A percentile compares a stretch with the other conserved stretches of the same genome.
These are phyloP conservation scores for Salisapilia sapeloensis DNA, from an alignment of 352 stramenopile genomes.

Conservation along the genomic window DNA sequence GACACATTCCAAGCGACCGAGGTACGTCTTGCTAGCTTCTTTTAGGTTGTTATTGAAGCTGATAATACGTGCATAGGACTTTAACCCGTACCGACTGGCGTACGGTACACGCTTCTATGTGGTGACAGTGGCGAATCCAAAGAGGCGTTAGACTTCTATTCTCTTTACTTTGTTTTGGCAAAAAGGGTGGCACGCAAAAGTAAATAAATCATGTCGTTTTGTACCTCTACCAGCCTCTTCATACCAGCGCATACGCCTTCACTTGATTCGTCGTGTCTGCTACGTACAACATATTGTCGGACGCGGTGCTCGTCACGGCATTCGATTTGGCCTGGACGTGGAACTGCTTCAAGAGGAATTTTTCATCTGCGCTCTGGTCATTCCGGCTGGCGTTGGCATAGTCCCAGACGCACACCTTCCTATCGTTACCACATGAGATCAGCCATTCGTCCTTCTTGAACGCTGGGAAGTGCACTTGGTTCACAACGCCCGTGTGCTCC, in stretches of 20 bases:
- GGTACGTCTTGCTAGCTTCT: constrained; percentile 12
- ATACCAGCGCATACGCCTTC: constrained; percentile 22
- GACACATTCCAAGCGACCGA: constrained; percentile 68
- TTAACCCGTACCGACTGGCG: constrained; percentile 56
- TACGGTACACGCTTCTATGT: constrained; percentile 69
- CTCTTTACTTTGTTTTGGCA: too few relatives aligned
- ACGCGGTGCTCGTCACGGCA: constrained; percentile 25
- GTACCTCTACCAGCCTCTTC: not conserved
- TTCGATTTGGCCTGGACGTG: constrained; percentile 23
- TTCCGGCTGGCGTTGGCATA: constrained; percentile 12
- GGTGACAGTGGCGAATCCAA: constrained; percentile 59
- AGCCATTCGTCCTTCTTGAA: constrained; percentile 31
- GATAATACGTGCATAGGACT: constrained; percentile 31
- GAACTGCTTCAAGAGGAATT: constrained; percentile 31
- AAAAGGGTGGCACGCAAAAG: too few relatives aligned
- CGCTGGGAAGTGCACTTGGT: constrained; percentile 40
- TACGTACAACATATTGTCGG: constrained; percentile 34
- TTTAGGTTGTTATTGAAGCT: constrained; percentile 1
- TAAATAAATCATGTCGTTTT: not conserved
- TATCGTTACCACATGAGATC: constrained; percentile 45
- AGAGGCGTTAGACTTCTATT: constrained; percentile 21
- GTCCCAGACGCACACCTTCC: constrained; percentile 47
- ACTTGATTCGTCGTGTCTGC: constrained; percentile 31
- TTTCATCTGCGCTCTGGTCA: constrained; percentile 4
- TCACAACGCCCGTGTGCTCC: constrained; percentile 31